Evolutionary conservation across 257 asterid genomes (phyloP).

Genomic region (Primulina eburnea): DNA sequence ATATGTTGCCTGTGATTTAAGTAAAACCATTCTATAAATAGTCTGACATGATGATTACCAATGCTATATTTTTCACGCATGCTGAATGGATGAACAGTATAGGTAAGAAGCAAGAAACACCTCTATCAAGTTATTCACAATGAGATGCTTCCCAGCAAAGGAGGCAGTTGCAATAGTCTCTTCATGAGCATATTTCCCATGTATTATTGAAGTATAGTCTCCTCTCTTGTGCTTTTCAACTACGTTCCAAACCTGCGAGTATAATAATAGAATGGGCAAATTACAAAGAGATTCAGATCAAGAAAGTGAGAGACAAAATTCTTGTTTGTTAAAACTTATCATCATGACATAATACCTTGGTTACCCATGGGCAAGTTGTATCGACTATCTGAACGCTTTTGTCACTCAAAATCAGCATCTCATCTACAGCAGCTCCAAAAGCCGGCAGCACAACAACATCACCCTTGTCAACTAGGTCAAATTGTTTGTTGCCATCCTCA

Average conservation of each 20-base stretch:
- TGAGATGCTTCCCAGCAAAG: slow-evolving; percentile 84
- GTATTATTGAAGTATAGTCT: slow-evolving; percentile 88
- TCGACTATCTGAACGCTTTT: slow-evolving; percentile 90
- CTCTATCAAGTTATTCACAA: slow-evolving; percentile 92
- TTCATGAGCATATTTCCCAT: slow-evolving; percentile 89
- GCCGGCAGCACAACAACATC: slow-evolving; percentile 97
- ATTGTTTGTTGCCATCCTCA: slow-evolving; percentile 56
- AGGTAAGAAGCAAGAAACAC: slow-evolving; percentile 34
- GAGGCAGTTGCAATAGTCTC: slow-evolving; percentile 98
- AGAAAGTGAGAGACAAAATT: background rate
- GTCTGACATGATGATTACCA: background rate
- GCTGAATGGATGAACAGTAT: background rate
- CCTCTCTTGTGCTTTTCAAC: slow-evolving; percentile 99
- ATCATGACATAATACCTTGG: slow-evolving; percentile 52
- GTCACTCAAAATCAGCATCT: slow-evolving; percentile 72
- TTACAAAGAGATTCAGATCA: background rate
- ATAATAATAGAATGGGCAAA: background rate
- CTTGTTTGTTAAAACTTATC: background rate
- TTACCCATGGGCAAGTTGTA: slow-evolving; percentile 99
- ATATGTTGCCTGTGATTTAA: slow-evolving; percentile 67
- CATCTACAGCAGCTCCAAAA: slow-evolving; percentile 92
- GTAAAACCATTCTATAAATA: background rate
- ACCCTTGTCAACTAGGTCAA: slow-evolving; percentile 66
- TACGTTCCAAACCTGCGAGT: slow-evolving; percentile 66
- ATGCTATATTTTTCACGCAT: background rate